Conservation (phyloP, 768 basidiomycete genomes). For the Boletus barrowsii region DNA sequence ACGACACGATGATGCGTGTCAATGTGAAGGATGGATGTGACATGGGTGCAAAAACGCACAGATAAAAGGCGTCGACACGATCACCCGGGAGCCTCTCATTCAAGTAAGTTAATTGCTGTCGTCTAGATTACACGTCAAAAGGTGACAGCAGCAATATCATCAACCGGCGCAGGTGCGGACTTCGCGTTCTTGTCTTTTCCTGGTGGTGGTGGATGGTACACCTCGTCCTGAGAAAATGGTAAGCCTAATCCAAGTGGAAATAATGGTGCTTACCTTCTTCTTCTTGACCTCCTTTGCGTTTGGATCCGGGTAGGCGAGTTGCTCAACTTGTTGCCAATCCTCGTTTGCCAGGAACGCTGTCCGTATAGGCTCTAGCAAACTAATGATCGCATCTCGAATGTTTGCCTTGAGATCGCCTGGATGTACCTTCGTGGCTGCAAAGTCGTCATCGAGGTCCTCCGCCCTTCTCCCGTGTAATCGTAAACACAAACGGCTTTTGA, state of each 20-base stretch:
- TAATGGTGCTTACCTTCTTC: conserved; percentile 46
- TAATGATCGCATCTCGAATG: conserved; percentile 70
- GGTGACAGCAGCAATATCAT: conserved; percentile 2
- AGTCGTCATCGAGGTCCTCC: conserved; percentile 70
- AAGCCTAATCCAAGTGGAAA: background rate
- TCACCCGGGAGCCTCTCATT: too few species aligned
- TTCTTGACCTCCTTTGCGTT: conserved; percentile 59
- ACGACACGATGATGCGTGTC: too few species aligned
- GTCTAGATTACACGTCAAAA: too few species aligned
- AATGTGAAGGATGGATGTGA: too few species aligned
- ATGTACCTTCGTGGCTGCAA: conserved; percentile 72
- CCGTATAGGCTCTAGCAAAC: conserved; percentile 77
- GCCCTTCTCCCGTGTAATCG: too few species aligned
- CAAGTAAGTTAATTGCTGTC: too few species aligned
- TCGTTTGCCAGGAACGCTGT: conserved; percentile 70
- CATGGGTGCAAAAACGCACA: too few species aligned
- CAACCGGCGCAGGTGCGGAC: background rate
- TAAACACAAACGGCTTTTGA: conserved; percentile 67
- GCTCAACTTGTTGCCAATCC: conserved; percentile 76
- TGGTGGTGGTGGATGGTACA: conserved; percentile 80
- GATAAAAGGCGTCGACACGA: too few species aligned
- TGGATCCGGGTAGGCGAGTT: conserved; percentile 80
- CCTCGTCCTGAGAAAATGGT: conserved; percentile 53
- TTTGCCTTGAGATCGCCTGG: conserved; percentile 86
- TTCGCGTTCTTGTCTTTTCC: conserved; percentile 63